These are phyloP conservation scores for Penicillium samsonianum DNA, from an alignment of 495 filamentous ascomycete species.

Conservation along the genomic window DNA sequence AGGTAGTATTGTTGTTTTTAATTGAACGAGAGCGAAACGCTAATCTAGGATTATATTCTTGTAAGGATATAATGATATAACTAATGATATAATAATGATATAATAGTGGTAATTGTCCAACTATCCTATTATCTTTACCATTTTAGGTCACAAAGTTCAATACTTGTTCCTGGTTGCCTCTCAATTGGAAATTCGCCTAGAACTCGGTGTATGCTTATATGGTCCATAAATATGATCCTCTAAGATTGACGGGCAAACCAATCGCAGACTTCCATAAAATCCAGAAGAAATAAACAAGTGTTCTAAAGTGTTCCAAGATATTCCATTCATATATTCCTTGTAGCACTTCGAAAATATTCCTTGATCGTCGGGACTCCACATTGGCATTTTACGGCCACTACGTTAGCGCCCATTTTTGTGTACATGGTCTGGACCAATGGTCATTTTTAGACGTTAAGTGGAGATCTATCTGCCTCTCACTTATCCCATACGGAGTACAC, in stretches of 20 bases:
- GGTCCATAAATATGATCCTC: background rate
- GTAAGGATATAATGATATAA: background rate
- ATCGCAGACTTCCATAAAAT: constrained; percentile 4
- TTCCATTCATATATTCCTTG: background rate
- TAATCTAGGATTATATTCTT: background rate
- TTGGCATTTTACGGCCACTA: constrained; percentile 3
- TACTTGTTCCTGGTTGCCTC: constrained; percentile 3
- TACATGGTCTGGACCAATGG: background rate
- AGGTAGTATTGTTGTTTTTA: background rate
- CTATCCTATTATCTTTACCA: too few relatives aligned
- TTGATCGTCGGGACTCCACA: constrained; percentile 9
- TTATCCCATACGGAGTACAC: background rate
- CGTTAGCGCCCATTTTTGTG: constrained; percentile 5
- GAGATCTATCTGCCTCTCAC: background rate
- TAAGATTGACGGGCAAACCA: background rate
- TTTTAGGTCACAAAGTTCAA: background rate
- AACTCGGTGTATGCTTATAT: background rate
- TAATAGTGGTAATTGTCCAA: background rate
- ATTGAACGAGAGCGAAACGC: background rate
- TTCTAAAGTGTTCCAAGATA: background rate
- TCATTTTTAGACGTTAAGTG: background rate
- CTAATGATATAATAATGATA: background rate
- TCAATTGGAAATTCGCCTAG: background rate
- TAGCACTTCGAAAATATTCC: background rate
- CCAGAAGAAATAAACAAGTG: background rate